These are phyloP conservation scores for Polyrhizophydium stewartii DNA, from an alignment of 371 early-diverging fungal genomes.

Conservation along the genomic window DNA sequence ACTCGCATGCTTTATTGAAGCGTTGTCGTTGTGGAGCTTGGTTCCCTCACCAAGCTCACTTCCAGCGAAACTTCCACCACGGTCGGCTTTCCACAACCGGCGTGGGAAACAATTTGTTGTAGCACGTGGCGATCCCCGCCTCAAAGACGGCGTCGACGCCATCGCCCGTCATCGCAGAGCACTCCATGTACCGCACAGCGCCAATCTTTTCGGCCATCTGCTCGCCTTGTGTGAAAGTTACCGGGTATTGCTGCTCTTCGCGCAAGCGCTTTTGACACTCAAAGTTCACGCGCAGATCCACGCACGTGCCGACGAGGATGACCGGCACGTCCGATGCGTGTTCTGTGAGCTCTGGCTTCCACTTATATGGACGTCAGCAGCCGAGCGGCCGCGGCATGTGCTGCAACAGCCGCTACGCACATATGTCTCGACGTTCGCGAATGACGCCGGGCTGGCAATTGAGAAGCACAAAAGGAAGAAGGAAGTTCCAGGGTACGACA, in stretches of 20 bases:
- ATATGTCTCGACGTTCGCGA: constrained; percentile 16
- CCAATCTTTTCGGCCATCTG: constrained; percentile 27
- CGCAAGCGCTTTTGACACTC: not conserved
- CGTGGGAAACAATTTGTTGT: too few species aligned
- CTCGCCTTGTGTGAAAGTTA: constrained; percentile 9
- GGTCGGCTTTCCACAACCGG: too few species aligned
- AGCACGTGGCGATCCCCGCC: too few species aligned
- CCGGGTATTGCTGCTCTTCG: too few species aligned
- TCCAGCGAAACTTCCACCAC: too few species aligned
- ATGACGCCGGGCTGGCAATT: constrained; percentile 18
- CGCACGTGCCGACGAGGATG: constrained; percentile 86
- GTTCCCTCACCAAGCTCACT: too few species aligned
- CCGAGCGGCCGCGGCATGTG: too few species aligned
- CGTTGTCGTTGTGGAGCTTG: too few species aligned
- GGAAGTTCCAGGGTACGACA: constrained; percentile 95
- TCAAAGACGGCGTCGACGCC: constrained; percentile 38
- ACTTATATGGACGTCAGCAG: constrained; percentile 54
- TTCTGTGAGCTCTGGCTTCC: constrained; percentile 91
- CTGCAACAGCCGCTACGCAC: too few species aligned
- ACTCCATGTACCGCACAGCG: constrained; percentile 42
- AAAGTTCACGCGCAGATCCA: constrained; percentile 71
- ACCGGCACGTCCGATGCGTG: constrained; percentile 84
- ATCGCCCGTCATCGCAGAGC: constrained; percentile 36
- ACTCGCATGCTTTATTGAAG: too few species aligned
- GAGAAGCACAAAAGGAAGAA: constrained; percentile 72